phyloP scores from a whole-genome alignment of 2,329 filamentous ascomycete species.

The Metarhizium anisopliae region DNA sequence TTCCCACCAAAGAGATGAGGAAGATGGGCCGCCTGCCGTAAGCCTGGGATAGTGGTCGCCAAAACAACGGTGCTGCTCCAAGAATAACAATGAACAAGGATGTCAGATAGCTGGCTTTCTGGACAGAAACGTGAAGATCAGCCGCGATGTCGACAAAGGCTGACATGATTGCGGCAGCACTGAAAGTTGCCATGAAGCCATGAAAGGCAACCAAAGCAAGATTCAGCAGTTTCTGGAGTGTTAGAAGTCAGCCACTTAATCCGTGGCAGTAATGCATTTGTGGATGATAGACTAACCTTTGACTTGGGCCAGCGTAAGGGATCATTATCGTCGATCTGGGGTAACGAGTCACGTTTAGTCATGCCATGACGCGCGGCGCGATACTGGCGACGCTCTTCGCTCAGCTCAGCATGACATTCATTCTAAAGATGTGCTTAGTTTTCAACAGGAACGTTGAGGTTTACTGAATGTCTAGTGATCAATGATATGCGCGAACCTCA shows the following conservation, averaged over 20 bases:
- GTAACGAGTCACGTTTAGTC: slow-evolving; percentile 7
- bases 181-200: slow-evolving; percentile 48
- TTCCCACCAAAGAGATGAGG: slow-evolving; percentile 36
- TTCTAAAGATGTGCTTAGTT: too few species aligned
- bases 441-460: too few species aligned
- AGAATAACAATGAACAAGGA: slow-evolving; percentile 13
- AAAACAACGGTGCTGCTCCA: slow-evolving; percentile 34
- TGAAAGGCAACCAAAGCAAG: slow-evolving; percentile 47
- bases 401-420: too few species aligned
- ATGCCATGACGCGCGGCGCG: slow-evolving; percentile 8
- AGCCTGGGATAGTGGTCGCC: slow-evolving; percentile 44
- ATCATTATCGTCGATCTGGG: slow-evolving; percentile 7
- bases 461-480: too few species aligned
- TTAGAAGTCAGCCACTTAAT: not conserved
- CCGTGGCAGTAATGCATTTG: too few species aligned
- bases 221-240: slow-evolving; percentile 40
- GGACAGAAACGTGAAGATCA: slow-evolving; percentile 39
- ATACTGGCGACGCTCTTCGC: slow-evolving; percentile 6
- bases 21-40: slow-evolving; percentile 46
- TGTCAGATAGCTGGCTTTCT: slow-evolving; percentile 42
- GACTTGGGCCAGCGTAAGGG: slow-evolving; percentile 10
- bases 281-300: slow-evolving; percentile 2
- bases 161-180: slow-evolving; percentile 42
- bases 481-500: too few species aligned
- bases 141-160: slow-evolving; percentile 43